Conservation (phyloP, 139 green algal genomes). For the Chlorella ohadii region DNA sequence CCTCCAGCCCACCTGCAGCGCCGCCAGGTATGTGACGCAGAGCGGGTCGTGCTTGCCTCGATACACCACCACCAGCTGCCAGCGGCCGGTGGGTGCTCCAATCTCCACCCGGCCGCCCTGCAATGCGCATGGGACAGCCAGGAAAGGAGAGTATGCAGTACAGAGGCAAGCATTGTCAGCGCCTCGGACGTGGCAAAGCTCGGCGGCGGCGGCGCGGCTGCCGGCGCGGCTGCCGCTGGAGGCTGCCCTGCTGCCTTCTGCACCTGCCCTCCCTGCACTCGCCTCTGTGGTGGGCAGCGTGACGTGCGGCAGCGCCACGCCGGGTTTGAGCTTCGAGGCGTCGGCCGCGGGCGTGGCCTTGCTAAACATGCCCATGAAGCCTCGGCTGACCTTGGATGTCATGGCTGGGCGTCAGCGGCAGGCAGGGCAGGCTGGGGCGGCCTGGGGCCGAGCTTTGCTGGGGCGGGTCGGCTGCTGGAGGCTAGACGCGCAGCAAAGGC, state of each 20-base stretch:
- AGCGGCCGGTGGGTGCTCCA: constrained; percentile 64
- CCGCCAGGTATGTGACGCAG: constrained; percentile 56
- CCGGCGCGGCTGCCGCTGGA: background rate
- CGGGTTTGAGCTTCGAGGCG: constrained; percentile 46
- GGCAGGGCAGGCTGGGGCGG: no score
- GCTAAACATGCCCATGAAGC: constrained; percentile 37
- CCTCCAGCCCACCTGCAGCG: constrained; percentile 16
- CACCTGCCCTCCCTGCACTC: background rate
- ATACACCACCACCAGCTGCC: constrained; percentile 66
- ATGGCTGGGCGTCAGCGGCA: no score
- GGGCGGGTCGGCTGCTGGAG: no score
- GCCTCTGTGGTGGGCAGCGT: constrained; percentile 53
- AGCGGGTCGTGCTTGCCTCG: constrained; percentile 66
- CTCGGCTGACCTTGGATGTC: constrained; percentile 7
- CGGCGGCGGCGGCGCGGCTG: background rate
- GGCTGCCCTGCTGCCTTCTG: background rate
- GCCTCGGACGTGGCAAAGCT: background rate
- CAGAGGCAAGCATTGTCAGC: background rate
- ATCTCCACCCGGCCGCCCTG: constrained; percentile 64
- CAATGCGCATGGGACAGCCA: background rate
- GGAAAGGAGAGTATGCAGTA: background rate
- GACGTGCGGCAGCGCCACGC: constrained; percentile 52
- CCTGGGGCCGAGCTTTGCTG: no score
- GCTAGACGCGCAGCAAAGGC: no score
- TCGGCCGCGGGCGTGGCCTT: constrained; percentile 18